Percentiles rank a stretch among this genome's conserved stretches.
Evolutionary conservation across 139 green algal species (phyloP).

Genomic region (Chlamydomonas sp.): DNA sequence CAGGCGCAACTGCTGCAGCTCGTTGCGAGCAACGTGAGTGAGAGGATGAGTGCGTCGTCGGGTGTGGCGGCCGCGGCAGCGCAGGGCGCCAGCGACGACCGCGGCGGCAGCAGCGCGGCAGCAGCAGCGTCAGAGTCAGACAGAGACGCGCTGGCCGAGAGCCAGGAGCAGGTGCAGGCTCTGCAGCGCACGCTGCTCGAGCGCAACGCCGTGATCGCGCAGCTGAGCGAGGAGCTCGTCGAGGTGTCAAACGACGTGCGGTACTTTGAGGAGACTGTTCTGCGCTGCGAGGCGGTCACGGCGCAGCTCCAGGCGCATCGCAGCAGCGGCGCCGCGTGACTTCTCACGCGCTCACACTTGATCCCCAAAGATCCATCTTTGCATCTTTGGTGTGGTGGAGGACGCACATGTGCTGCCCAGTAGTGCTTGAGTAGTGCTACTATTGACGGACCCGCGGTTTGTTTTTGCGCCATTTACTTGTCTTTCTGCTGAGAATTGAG

Average conservation of each 20-base stretch:
- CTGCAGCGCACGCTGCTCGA: conserved; percentile 8
- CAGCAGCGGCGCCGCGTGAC: not conserved
- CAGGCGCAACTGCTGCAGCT: not conserved
- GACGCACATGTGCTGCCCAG: not conserved
- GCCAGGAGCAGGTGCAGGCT: not conserved
- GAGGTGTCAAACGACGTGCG: not conserved
- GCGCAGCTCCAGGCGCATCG: not conserved
- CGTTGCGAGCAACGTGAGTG: no score
- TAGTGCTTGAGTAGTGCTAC: not conserved
- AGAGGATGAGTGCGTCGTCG: no score
- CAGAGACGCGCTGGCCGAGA: not conserved
- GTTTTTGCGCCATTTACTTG: not conserved
- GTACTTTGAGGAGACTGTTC: conserved; percentile 5
- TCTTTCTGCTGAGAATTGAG: not conserved
- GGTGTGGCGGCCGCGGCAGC: no score
- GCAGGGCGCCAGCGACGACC: no score
- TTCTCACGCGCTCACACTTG: not conserved
- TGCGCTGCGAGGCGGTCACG: not conserved
- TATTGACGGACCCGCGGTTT: not conserved
- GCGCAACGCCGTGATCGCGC: not conserved
- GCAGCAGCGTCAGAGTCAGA: no score
- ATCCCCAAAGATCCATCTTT: not conserved
- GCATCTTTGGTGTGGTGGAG: not conserved
- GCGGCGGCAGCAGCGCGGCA: no score
- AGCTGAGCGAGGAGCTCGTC: conserved; percentile 10